phyloP scores from a whole-genome alignment of 495 filamentous ascomycete genomes.

The Lichina pygmaea region DNA sequence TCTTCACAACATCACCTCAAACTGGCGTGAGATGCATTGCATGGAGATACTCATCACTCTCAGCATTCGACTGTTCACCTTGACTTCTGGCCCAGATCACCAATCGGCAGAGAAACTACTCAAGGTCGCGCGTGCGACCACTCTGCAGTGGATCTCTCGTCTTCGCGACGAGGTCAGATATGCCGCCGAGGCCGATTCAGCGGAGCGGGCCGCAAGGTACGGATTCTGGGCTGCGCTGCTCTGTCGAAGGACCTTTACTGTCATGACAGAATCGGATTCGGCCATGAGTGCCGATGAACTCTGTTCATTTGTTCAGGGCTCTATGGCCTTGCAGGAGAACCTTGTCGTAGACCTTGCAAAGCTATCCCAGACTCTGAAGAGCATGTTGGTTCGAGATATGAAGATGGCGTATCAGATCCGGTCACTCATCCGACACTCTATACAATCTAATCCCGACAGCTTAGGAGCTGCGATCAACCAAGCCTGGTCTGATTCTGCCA shows the following conservation, averaged over 20 bases:
- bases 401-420: slow-evolving; percentile 17
- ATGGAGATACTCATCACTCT: slow-evolving; percentile 23
- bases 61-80: slow-evolving; percentile 8
- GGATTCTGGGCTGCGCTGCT: slow-evolving; percentile 22
- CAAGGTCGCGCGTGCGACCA: slow-evolving; percentile 4
- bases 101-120: slow-evolving; percentile 7
- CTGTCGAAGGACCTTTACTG: slow-evolving; percentile 20
- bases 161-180: slow-evolving; percentile 19
- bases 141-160: slow-evolving; percentile 16
- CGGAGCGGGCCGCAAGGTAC: slow-evolving; percentile 13
- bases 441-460: slow-evolving; percentile 5
- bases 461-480: slow-evolving; percentile 10
- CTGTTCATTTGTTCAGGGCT: slow-evolving; percentile 8
- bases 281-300: slow-evolving; percentile 1
- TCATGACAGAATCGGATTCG: slow-evolving; percentile 4
- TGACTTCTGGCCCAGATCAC: slow-evolving; percentile 5
- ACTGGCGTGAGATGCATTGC: slow-evolving; percentile 23
- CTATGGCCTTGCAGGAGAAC: slow-evolving; percentile 17
- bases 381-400: slow-evolving; percentile 19
- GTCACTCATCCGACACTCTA: slow-evolving; percentile 8
- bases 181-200: slow-evolving; percentile 14
- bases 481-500: slow-evolving; percentile 2
- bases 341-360: slow-evolving; percentile 9
- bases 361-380: slow-evolving; percentile 9
- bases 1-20: slow-evolving; percentile 14